Evolutionary conservation across 2,329 filamentous ascomycete genomes (phyloP), one percentile per base, ranked within the genome.

Genomic region (Graphilbum fragrans): DNA sequence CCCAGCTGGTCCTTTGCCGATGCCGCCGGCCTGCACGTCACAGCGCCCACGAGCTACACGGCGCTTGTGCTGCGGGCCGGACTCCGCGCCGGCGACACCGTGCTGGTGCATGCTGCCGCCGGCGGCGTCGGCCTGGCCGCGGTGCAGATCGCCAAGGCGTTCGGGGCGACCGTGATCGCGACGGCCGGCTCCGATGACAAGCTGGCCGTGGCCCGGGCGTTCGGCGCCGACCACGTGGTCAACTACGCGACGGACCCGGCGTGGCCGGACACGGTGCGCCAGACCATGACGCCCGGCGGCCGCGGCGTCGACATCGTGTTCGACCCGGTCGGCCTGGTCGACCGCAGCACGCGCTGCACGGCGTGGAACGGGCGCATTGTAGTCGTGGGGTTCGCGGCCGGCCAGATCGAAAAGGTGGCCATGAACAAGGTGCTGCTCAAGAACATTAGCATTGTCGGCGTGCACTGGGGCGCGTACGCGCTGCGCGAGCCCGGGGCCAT

Each of bases 371-470:
- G 85, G 2, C 74, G 88, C 12, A 71, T 96, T 42, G 64, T 95
- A 35, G 77, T 96, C 5, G 80, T 96, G 50, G 90, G 90, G 0
- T 96, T 95, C 56, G 87, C 88, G 0, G 84, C 80, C 0, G 86
- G 86, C 0, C 70, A 68, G 39, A 94, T 95, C 50, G 90, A 96
- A 63, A 93, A 92, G 64, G 77, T 96, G 34, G 83, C 87, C 12
- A 78, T 93, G 66, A 96, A 96, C 60, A 81, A 90, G 59, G 86
- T 95, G 21, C 62, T 95, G 47, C 64, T 96, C 51, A 96, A 95
- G 72, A 95, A 95, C 58, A 90, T 95, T 48, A 82, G 78, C 48
- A 67, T 96, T 12, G 83, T 95, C 2, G 90, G 90, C 2, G 65
- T 95, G 53, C 85, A 94, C 63, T 96, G 90, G 90, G 90, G 90